Percentiles rank a stretch among this genome's conserved stretches.
Evolutionary conservation across 495 filamentous ascomycete species (phyloP).

Genomic region (Hypoxylon lenormandii): DNA sequence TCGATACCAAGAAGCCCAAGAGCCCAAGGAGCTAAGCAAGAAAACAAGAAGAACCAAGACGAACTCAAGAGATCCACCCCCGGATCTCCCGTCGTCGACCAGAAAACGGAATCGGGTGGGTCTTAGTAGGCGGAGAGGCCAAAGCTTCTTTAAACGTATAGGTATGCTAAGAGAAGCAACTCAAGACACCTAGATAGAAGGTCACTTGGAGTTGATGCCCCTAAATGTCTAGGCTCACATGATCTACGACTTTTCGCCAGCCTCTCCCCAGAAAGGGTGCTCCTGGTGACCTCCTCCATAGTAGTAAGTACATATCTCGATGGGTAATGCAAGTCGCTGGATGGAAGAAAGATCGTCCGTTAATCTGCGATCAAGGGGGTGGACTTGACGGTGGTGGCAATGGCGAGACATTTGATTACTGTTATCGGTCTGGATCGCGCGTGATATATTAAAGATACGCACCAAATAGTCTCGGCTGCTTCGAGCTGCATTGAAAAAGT

Average conservation of each 20-base stretch:
- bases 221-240: background rate
- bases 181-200: background rate
- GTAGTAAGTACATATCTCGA: constrained; percentile 12
- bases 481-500: background rate
- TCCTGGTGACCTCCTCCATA: background rate
- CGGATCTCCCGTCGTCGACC: constrained; percentile 28
- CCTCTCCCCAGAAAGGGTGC: constrained; percentile 1
- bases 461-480: constrained; percentile 1
- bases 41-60: constrained; percentile 4
- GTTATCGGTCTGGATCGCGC: constrained; percentile 19
- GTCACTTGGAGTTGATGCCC: background rate
- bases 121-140: constrained; percentile 1
- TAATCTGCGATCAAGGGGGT: background rate
- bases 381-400: constrained; percentile 25
- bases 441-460: constrained; percentile 25
- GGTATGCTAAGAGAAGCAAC: background rate
- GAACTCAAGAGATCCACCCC: constrained; percentile 31
- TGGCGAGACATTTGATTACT: constrained; percentile 30
- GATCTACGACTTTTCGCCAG: constrained; percentile 2
- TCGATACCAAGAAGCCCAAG: constrained; percentile 28
- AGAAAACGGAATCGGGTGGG: constrained; percentile 23
- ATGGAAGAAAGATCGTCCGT: constrained; percentile 37
- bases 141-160: constrained; percentile 43
- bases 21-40: constrained; percentile 18
- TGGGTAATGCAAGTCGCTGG: constrained; percentile 9